Evolutionary conservation across 345 rosid species (phyloP).

Genomic region (Rhodamnia argentea): DNA sequence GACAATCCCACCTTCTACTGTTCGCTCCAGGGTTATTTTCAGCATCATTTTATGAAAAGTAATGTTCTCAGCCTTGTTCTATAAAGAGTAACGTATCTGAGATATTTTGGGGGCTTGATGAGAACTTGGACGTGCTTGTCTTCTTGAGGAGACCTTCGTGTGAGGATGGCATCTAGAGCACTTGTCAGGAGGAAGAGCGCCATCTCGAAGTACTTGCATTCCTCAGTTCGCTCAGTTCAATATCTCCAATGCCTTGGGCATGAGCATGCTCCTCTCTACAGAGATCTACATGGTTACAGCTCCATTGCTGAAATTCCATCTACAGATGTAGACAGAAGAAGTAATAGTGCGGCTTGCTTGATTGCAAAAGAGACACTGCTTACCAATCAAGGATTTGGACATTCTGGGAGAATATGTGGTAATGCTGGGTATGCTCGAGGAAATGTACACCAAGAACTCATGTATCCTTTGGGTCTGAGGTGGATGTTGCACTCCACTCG

Average conservation of each 20-base stretch:
- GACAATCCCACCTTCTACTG: background rate
- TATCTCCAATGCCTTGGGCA: conserved; percentile 24
- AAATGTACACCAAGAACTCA: conserved; percentile 14
- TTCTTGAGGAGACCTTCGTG: conserved; percentile 2
- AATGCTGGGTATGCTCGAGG: conserved; percentile 9
- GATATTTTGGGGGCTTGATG: background rate
- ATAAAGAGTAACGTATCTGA: background rate
- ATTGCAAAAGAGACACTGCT: conserved; percentile 13
- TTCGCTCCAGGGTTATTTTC: background rate
- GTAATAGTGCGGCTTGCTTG: background rate
- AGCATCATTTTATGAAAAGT: too few species aligned
- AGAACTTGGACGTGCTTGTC: conserved; percentile 1
- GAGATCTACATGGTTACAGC: conserved; percentile 18
- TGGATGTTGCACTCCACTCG: conserved; percentile 20
- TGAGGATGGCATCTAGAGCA: conserved; percentile 65
- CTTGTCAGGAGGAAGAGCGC: conserved; percentile 42
- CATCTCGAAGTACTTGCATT: conserved; percentile 33
- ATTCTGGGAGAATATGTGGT: conserved; percentile 10
- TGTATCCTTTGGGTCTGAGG: conserved; percentile 19
- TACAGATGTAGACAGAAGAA: conserved; percentile 3
- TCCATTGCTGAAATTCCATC: conserved; percentile 3
- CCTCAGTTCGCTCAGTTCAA: conserved; percentile 23
- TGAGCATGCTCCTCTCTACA: conserved; percentile 5
- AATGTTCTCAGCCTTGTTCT: background rate
- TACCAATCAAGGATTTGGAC: conserved; percentile 9